Base-by-base conservation (phyloP, 768 basidiomycete species). In the Russula griseocarnosa region DNA sequence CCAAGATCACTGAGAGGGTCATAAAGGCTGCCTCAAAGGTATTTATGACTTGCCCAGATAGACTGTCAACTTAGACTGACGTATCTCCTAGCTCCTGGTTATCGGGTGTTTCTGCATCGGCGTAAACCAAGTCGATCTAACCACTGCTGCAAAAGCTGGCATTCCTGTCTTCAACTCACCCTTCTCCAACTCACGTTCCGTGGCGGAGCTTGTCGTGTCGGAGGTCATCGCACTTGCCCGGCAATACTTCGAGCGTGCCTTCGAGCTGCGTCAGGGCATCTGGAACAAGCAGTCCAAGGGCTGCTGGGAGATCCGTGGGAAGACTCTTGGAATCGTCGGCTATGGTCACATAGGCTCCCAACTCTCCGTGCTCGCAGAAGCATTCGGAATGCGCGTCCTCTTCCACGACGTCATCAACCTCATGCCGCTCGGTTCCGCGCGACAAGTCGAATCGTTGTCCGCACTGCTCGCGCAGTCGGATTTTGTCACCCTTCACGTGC, bases 31-130 rank as follows among this genome's bases (percentile, higher is more conserved):
- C 92, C 6, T 76, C 86, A 58, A 93, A 92, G 82, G 96, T 88
- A 71, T 47, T 5, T 53, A 52, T 24, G n/a, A 22, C 6, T 71
- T 24, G 18, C n/a, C 22, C 6, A 16, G 38, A 53, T 46, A 52
- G 50, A 34, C n/a, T n/a, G n/a, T n/a, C n/a, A n/a, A n/a, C n/a
- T n/a, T n/a, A n/a, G n/a, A n/a, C n/a, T n/a, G n/a, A n/a, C n/a
- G n/a, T n/a, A n/a, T n/a, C 14, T 30, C 47, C 34, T 46, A 99
- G 94, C 88, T 99, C 52, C 83, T 98, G 14, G 92, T 88, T 71
- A 93, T 98, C 67, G 96, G 97, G 13, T 99, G 97, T 76, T 99
- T 99, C 83, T 99, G 97, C 78, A 99, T 99, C 68, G 97, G 97
- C 56, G 95, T 93, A 58, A 98, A 98, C 76, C 97, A 98, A 76